Evolutionary conservation across 768 basidiomycete species (phyloP).

Genomic region (Boletus huronensis): DNA sequence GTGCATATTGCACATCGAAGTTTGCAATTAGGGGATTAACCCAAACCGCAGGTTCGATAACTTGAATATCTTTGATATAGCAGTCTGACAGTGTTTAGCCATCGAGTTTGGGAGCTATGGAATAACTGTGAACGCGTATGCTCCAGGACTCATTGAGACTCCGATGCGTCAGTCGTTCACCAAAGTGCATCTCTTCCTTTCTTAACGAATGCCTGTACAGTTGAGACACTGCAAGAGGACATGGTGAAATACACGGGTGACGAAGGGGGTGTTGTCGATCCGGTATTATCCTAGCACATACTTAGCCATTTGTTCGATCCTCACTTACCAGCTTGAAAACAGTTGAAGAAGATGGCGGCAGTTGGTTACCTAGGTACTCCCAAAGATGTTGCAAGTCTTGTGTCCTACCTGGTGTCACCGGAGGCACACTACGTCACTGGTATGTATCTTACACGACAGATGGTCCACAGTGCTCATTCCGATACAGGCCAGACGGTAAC

Average conservation of each 20-base stretch:
- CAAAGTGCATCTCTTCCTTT: not conserved
- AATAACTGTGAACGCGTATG: slow-evolving; percentile 37
- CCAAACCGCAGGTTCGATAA: slow-evolving; percentile 27
- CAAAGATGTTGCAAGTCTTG: slow-evolving; percentile 36
- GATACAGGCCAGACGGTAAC: slow-evolving; percentile 28
- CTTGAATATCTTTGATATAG: not conserved
- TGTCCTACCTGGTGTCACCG: slow-evolving; percentile 35
- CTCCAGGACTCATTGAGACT: slow-evolving; percentile 31
- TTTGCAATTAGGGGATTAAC: slow-evolving; percentile 44
- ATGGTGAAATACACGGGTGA: slow-evolving; percentile 10
- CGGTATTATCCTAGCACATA: slow-evolving; percentile 5
- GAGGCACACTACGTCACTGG: slow-evolving; percentile 36
- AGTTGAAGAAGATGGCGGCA: slow-evolving; percentile 13
- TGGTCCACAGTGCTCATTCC: not conserved
- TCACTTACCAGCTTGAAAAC: not conserved
- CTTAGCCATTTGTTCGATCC: not conserved
- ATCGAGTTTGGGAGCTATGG: slow-evolving; percentile 28
- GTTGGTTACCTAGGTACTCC: slow-evolving; percentile 24
- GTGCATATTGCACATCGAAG: slow-evolving; percentile 38
- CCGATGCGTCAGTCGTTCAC: slow-evolving; percentile 24
- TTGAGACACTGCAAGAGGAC: slow-evolving; percentile 14
- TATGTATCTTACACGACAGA: not conserved
- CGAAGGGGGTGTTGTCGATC: slow-evolving; percentile 10
- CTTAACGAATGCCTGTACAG: slow-evolving; percentile 7
- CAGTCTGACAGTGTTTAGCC: slow-evolving; percentile 23